Base-by-base conservation (phyloP, 805 yeast genomes). In the Starmerella kuoi region DNA sequence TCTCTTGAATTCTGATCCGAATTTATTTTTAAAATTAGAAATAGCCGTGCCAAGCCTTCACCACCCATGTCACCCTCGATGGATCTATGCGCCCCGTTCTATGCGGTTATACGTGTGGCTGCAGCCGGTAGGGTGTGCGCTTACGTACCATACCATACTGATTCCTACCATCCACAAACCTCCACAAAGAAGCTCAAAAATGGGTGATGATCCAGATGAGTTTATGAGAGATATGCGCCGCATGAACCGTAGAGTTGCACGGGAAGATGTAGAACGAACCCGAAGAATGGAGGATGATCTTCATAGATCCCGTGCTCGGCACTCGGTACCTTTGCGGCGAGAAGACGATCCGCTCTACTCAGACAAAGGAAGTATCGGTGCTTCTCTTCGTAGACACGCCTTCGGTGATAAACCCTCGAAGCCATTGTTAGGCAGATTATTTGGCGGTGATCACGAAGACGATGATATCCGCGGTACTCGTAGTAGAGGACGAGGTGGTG, bases 351-450 rank as follows among this genome's bases (percentile, higher is more conserved):
- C 44, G 25, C 18, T 38, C 7, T 31, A 30, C 28, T 12, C 37
- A 20, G 34, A 20, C 5, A 38, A 26, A 17, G 7, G 40, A 18
- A 39, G 42, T 19, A 23, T 48, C 3, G 40, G 48, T 27, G 43
- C 41, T 31, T 28, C 44, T 27, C 11, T 44, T 8, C 40, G 51
- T 9, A 35, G 37, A 12, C 39, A 34, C 28, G 41, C 45, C 9
- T 19, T 44, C 15, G 51, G 52, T 12, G 48, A 47, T 31, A 40
- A 38, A 24, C 31, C 46, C 8, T 30, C 22, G 26, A 36, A 44
- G 41, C 52, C 52, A n/a, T 35, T 49, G 35, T 42, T 49, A 19
- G 43, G 51, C 22, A 4, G 31, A 3, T 31, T 47, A 26, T 49
- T 49, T 40, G 44, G 35, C 27, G 42, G 37, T 21, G 37, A 33